A percentile compares a stretch with the other conserved stretches of the same genome.
These are phyloP conservation scores for Antonospora locustae DNA, from an alignment of 371 early-diverging fungal species.

Conservation along the genomic window DNA sequence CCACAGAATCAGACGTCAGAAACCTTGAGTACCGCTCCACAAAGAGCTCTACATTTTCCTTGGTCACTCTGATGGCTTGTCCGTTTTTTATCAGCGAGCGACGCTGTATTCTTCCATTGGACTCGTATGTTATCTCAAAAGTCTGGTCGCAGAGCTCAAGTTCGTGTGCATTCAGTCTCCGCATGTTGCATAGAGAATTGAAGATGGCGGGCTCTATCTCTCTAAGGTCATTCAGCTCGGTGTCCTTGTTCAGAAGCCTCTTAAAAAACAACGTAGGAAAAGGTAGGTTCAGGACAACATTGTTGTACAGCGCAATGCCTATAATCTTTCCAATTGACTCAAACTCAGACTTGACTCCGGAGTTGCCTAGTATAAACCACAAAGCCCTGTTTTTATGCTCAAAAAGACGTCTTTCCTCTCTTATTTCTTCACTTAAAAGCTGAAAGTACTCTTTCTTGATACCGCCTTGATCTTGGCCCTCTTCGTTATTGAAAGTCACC, in stretches of 20 bases:
- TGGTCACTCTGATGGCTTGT: slow-evolving; percentile 57
- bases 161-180: slow-evolving; percentile 58
- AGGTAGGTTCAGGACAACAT: slow-evolving; percentile 58
- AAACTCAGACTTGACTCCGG: slow-evolving; percentile 50
- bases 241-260: slow-evolving; percentile 63
- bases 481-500: slow-evolving; percentile 58
- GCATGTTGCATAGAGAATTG: slow-evolving; percentile 54
- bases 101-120: slow-evolving; percentile 7
- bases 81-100: slow-evolving; percentile 57
- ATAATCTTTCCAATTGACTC: slow-evolving; percentile 59
- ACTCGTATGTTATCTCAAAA: slow-evolving; percentile 18
- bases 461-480: slow-evolving; percentile 67
- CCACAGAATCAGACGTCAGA: slow-evolving; percentile 63
- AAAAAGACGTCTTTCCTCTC: slow-evolving; percentile 53
- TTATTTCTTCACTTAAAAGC: slow-evolving; percentile 55
- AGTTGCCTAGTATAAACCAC: slow-evolving; percentile 56
- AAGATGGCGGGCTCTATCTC: slow-evolving; percentile 57
- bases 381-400: slow-evolving; percentile 58
- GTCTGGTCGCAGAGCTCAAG: slow-evolving; percentile 58
- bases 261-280: slow-evolving; percentile 59
- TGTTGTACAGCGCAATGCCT: slow-evolving; percentile 65
- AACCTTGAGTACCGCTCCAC: slow-evolving; percentile 66
- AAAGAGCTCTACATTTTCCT: slow-evolving; percentile 59
- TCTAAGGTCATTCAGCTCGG: slow-evolving; percentile 60
- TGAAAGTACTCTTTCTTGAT: slow-evolving; percentile 63